These are phyloP conservation scores for Exutisphaerella laricina DNA, from an alignment of 2,329 filamentous ascomycete genomes.

Conservation along the genomic window DNA sequence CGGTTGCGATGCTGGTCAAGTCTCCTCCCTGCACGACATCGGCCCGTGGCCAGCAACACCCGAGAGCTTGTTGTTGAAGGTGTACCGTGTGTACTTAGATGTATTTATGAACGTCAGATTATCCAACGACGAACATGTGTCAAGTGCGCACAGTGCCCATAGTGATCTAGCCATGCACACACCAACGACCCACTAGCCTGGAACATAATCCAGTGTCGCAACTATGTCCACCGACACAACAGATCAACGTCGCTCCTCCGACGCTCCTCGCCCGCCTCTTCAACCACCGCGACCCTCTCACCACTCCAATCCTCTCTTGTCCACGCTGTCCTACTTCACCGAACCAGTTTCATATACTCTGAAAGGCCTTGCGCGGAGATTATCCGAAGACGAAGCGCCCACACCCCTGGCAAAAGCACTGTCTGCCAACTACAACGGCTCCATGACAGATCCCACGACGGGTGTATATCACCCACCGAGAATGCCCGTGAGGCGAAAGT, in stretches of 20 bases:
- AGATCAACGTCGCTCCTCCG: slow-evolving; percentile 6
- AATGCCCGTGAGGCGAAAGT: slow-evolving; percentile 55
- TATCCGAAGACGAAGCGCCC: slow-evolving; percentile 41
- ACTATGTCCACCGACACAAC: slow-evolving; percentile 8
- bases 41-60: too few relatives aligned
- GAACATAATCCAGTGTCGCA: neutral
- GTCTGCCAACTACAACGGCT: slow-evolving; percentile 37
- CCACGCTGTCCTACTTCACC: slow-evolving; percentile 42
- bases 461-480: slow-evolving; percentile 53
- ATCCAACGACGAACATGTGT: neutral
- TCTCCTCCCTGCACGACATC: too few relatives aligned
- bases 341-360: slow-evolving; percentile 47
- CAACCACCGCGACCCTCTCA: slow-evolving; percentile 24
- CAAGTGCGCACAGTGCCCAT: neutral
- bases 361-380: slow-evolving; percentile 42
- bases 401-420: slow-evolving; percentile 34
- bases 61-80: too few relatives aligned
- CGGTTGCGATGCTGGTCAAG: too few relatives aligned
- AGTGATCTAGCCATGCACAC: neutral
- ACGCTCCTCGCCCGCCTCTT: slow-evolving; percentile 10
- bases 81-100: too few relatives aligned
- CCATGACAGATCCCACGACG: slow-evolving; percentile 30
- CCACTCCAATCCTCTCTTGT: slow-evolving; percentile 21
- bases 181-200: slow-evolving; percentile 1
- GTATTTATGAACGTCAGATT: neutral